Conservation (phyloP, 225 moss, liverwort and hornwort genomes). For the Thuidium tamariscinum region DNA sequence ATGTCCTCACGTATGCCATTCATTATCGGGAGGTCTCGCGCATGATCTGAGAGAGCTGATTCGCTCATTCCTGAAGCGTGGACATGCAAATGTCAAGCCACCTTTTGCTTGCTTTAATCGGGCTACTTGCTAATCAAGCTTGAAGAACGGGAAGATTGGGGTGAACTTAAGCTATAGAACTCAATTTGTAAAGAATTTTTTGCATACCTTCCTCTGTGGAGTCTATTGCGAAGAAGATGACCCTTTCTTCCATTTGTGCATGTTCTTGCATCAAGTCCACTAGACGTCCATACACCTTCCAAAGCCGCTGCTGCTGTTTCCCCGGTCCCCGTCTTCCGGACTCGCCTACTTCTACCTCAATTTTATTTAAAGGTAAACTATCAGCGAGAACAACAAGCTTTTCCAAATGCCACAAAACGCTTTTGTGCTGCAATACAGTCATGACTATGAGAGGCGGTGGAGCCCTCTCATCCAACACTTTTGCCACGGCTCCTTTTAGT, state of each 20-base stretch:
- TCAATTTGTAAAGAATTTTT: background rate
- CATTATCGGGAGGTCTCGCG: constrained; percentile 43
- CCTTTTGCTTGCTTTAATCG: background rate
- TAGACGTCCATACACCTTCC: constrained; percentile 70
- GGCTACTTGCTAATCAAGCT: background rate
- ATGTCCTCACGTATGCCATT: constrained; percentile 52
- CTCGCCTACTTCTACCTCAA: constrained; percentile 21
- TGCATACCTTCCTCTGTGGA: constrained; percentile 50
- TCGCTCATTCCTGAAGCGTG: constrained; percentile 37
- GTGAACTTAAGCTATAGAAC: background rate
- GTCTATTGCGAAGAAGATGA: constrained; percentile 71
- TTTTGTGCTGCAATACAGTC: constrained; percentile 67
- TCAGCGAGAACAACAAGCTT: constrained; percentile 43
- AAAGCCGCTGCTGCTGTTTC: constrained; percentile 48
- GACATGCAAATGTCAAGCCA: background rate
- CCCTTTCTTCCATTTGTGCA: constrained; percentile 91
- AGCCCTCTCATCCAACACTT: constrained; percentile 47
- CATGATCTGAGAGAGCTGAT: constrained; percentile 35
- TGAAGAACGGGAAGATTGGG: background rate
- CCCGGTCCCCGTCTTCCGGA: constrained; percentile 27
- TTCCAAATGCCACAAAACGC: constrained; percentile 78
- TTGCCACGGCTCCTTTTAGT: constrained; percentile 54
- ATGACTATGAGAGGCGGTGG: constrained; percentile 67
- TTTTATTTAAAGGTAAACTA: constrained; percentile 36
- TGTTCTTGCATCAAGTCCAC: constrained; percentile 91